Conservation (phyloP, 1,139 yeast genomes). For the Meyerozyma sp. region DNA sequence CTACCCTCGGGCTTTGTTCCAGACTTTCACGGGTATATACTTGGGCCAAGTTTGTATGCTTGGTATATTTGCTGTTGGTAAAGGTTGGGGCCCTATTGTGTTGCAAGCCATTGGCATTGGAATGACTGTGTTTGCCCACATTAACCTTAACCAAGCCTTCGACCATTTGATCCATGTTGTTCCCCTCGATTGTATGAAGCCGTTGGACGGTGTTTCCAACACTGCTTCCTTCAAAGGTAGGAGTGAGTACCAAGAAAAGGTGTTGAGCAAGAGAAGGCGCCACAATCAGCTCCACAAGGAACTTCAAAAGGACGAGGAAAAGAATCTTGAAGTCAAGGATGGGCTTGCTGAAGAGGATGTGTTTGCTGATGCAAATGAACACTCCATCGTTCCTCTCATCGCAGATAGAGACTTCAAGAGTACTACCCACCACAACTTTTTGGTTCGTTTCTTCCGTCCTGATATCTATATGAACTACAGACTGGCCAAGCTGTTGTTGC, state of each 20-base stretch:
- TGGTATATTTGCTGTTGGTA: slow-evolving; percentile 83
- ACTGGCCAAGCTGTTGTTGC: slow-evolving; percentile 49
- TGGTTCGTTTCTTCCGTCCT: slow-evolving; percentile 56
- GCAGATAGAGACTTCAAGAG: slow-evolving; percentile 49
- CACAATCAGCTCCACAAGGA: slow-evolving; percentile 10
- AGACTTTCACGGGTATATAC: slow-evolving; percentile 83
- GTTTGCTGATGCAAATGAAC: slow-evolving; percentile 7
- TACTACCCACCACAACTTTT: slow-evolving; percentile 20
- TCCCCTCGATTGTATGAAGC: slow-evolving; percentile 66
- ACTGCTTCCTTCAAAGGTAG: slow-evolving; percentile 42
- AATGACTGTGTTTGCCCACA: slow-evolving; percentile 62
- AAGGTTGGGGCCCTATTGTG: slow-evolving; percentile 92
- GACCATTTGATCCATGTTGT: slow-evolving; percentile 51
- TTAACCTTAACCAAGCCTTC: slow-evolving; percentile 58
- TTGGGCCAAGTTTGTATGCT: slow-evolving; percentile 80
- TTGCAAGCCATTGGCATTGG: slow-evolving; percentile 63
- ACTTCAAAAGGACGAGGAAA: slow-evolving; percentile 13
- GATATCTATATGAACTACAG: slow-evolving; percentile 57
- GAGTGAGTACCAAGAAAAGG: slow-evolving; percentile 32
- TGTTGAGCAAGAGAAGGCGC: slow-evolving; percentile 18
- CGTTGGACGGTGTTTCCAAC: slow-evolving; percentile 62
- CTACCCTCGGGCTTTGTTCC: slow-evolving; percentile 84
- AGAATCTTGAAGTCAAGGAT: slow-evolving; percentile 15
- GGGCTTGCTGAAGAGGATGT: slow-evolving; percentile 18
- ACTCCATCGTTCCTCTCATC: slow-evolving; percentile 34